Conservation (phyloP, 2,329 filamentous ascomycete species). For the Aquanectria penicillioides region DNA sequence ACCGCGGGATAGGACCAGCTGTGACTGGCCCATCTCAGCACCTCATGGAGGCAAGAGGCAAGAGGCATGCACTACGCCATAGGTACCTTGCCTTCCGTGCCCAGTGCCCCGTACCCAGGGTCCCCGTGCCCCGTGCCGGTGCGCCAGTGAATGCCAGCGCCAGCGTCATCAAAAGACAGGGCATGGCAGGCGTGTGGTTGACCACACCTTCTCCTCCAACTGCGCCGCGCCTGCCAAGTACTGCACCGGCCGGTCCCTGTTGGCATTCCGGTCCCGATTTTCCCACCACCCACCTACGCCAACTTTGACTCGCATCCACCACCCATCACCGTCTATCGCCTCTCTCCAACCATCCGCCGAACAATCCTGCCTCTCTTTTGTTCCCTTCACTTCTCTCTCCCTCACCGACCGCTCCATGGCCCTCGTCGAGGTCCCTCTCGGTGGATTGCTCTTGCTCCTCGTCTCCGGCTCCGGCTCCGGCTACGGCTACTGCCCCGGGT, state of each 20-base stretch:
- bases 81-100: too few species aligned
- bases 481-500: slow-evolving; percentile 30
- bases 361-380: slow-evolving; percentile 7
- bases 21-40: too few species aligned
- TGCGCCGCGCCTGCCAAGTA: not conserved
- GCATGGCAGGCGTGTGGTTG: not conserved
- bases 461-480: slow-evolving; percentile 30
- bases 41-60: too few species aligned
- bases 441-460: slow-evolving; percentile 29
- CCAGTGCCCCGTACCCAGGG: too few species aligned
- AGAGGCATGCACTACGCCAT: too few species aligned
- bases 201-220: not conserved
- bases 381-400: not conserved
- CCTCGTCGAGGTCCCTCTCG: slow-evolving; percentile 30
- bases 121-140: too few species aligned
- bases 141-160: too few species aligned
- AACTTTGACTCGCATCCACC: slow-evolving; percentile 29
- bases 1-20: too few species aligned
- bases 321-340: slow-evolving; percentile 25
- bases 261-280: slow-evolving; percentile 37
- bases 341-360: slow-evolving; percentile 17
- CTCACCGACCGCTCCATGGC: slow-evolving; percentile 17
- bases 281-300: slow-evolving; percentile 32
- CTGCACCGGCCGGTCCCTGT: not conserved
- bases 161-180: too few species aligned